A percentile compares a stretch with the other conserved stretches of the same genome.
These are phyloP conservation scores for Candida loeiensis DNA, from an alignment of 805 yeast species.

Conservation along the genomic window DNA sequence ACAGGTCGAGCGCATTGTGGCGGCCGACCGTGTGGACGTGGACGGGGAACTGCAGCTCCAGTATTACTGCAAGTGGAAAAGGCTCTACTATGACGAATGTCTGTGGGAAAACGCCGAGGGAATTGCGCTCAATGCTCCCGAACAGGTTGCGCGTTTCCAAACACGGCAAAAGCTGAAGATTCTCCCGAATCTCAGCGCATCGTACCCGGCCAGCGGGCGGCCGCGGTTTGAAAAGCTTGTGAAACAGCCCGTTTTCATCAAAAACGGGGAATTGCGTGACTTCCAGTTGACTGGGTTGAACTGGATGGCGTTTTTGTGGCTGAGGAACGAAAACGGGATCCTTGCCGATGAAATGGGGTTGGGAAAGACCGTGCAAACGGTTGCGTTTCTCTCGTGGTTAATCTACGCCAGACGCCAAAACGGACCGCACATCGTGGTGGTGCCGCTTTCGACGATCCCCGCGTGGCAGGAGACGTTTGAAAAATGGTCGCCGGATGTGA, in stretches of 20 bases:
- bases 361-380: slow-evolving; percentile 97
- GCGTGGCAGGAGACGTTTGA: slow-evolving; percentile 99
- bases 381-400: slow-evolving; percentile 90
- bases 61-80: slow-evolving; percentile 90
- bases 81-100: slow-evolving; percentile 90
- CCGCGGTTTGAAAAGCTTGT: slow-evolving; percentile 87
- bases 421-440: slow-evolving; percentile 96
- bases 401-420: slow-evolving; percentile 93
- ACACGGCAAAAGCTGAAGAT: slow-evolving; percentile 78
- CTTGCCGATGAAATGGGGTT: slow-evolving; percentile 99
- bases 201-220: slow-evolving; percentile 63
- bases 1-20: slow-evolving; percentile 85
- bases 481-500: slow-evolving; percentile 94
- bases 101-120: slow-evolving; percentile 95
- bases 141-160: slow-evolving; percentile 79
- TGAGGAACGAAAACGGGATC: slow-evolving; percentile 94
- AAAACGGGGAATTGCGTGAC: slow-evolving; percentile 89
- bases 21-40: slow-evolving; percentile 66
- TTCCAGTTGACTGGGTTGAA: slow-evolving; percentile 97
- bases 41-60: slow-evolving; percentile 65
- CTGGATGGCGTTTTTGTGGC: slow-evolving; percentile 99
- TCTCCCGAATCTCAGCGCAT: slow-evolving; percentile 74
- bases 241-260: slow-evolving; percentile 84
- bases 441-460: slow-evolving; percentile 92
- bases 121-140: slow-evolving; percentile 81